Percentiles rank a stretch among this genome's conserved stretches.
Conservation (phyloP, 768 basidiomycete species). For the Candolleomyces aberdarensis region DNA sequence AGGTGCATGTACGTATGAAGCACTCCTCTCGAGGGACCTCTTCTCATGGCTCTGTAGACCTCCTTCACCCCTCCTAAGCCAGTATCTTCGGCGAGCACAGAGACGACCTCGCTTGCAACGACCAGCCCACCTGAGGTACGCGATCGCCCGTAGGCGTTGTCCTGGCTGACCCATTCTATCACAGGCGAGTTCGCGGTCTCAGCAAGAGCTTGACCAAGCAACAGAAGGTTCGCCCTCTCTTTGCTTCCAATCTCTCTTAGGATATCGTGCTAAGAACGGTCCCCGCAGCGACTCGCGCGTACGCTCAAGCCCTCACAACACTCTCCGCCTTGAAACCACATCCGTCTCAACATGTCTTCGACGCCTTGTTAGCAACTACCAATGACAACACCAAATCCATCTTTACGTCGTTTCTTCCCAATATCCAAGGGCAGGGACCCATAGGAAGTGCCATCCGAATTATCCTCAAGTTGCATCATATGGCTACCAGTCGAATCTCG, state of each 20-base stretch:
- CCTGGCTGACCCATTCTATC: neutral
- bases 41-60: neutral
- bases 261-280: slow-evolving; percentile 5
- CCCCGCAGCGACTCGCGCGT: slow-evolving; percentile 61
- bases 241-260: neutral
- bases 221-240: slow-evolving; percentile 45
- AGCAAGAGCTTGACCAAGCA: slow-evolving; percentile 39
- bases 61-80: neutral
- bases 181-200: slow-evolving; percentile 20
- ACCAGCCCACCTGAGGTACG: neutral
- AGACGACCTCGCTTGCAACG: neutral
- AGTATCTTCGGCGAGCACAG: neutral
- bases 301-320: slow-evolving; percentile 70
- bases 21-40: neutral
- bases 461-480: slow-evolving; percentile 59
- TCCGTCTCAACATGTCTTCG: slow-evolving; percentile 53
- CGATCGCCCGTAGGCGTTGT: too few relatives aligned
- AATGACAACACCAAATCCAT: slow-evolving; percentile 46
- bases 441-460: slow-evolving; percentile 70
- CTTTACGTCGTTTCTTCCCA: slow-evolving; percentile 65
- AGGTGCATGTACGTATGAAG: neutral
- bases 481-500: slow-evolving; percentile 43
- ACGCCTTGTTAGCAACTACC: slow-evolving; percentile 45
- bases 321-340: slow-evolving; percentile 62
- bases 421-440: slow-evolving; percentile 74